A percentile compares a stretch with the other conserved stretches of the same genome.
Evolutionary conservation across 2,329 filamentous ascomycete genomes (phyloP).

Genomic region (Neofusicoccum kwambonambiense): DNA sequence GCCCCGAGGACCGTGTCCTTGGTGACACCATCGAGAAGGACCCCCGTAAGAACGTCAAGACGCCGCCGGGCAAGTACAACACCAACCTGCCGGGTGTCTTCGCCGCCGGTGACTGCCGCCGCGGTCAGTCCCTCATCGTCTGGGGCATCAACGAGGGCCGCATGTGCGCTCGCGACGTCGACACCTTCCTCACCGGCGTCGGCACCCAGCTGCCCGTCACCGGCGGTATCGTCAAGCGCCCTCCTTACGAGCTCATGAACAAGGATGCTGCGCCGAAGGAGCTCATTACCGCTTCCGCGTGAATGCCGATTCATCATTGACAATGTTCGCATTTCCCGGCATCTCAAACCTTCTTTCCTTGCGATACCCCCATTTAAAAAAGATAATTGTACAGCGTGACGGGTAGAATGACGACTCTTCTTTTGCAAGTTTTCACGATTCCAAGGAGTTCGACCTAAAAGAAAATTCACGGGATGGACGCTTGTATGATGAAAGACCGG

Average conservation of each 20-base stretch:
- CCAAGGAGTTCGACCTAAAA: background rate
- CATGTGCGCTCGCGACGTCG: constrained; percentile 87
- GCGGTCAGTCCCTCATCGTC: constrained; percentile 92
- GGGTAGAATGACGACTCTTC: background rate
- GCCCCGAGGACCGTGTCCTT: constrained; percentile 84
- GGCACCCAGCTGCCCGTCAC: constrained; percentile 81
- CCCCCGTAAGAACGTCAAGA: constrained; percentile 94
- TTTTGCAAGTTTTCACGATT: background rate
- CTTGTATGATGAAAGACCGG: background rate
- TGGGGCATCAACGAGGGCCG: constrained; percentile 99
- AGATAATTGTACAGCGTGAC: constrained; percentile 11
- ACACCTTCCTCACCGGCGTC: constrained; percentile 76
- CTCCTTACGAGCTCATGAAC: constrained; percentile 67
- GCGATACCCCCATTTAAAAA: constrained; percentile 6
- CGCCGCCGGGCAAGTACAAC: constrained; percentile 78
- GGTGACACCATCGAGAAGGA: constrained; percentile 90
- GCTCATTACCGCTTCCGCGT: constrained; percentile 38
- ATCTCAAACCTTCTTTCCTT: constrained; percentile 8
- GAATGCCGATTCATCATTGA: background rate
- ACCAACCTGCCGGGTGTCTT: constrained; percentile 89
- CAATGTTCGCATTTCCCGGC: background rate
- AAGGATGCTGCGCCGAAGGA: constrained; percentile 40
- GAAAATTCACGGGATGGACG: background rate
- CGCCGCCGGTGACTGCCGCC: constrained; percentile 90
- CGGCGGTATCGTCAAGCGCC: constrained; percentile 85